Evolutionary conservation across 257 asterid species (phyloP).

Genomic region (Misopates orontium): DNA sequence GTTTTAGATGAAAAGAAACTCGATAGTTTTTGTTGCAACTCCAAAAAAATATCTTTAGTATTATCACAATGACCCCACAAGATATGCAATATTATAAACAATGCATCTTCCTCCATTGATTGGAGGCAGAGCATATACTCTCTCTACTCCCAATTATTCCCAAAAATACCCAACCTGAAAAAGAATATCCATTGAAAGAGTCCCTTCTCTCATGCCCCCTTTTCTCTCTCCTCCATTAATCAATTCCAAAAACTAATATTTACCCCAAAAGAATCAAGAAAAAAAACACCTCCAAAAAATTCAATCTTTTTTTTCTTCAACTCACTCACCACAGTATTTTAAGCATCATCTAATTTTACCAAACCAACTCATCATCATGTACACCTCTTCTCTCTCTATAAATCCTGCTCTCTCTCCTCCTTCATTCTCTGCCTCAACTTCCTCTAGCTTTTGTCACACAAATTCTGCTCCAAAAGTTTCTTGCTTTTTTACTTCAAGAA

Average conservation of each 20-base stretch:
- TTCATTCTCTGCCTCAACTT: slow-evolving; percentile 28
- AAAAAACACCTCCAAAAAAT: slow-evolving; percentile 3
- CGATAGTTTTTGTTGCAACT: no score
- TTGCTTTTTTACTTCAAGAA: slow-evolving; percentile 40
- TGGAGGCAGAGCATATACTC: slow-evolving; percentile 47
- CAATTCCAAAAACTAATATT: background rate
- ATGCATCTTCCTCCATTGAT: background rate
- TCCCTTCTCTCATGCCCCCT: slow-evolving; percentile 31
- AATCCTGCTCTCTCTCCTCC: slow-evolving; percentile 47
- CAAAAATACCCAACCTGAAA: slow-evolving; percentile 11
- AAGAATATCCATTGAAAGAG: slow-evolving; percentile 42
- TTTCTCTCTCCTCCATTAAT: slow-evolving; percentile 19
- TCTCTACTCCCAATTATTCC: slow-evolving; percentile 31
- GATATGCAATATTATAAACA: background rate
- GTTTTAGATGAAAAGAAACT: no score
- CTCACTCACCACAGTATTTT: slow-evolving; percentile 11
- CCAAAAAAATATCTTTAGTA: background rate
- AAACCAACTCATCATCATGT: slow-evolving; percentile 46
- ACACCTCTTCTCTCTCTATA: slow-evolving; percentile 48
- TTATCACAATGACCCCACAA: slow-evolving; percentile 16
- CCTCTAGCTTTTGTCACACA: slow-evolving; percentile 17
- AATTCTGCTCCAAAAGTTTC: slow-evolving; percentile 28
- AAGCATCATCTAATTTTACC: slow-evolving; percentile 16
- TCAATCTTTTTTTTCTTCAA: background rate
- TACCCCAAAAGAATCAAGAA: slow-evolving; percentile 31